Percentiles rank a stretch among this genome's conserved stretches.
These are phyloP conservation scores for Notholithocarpus densiflorus DNA, from an alignment of 306 rosid species.

Conservation along the genomic window DNA sequence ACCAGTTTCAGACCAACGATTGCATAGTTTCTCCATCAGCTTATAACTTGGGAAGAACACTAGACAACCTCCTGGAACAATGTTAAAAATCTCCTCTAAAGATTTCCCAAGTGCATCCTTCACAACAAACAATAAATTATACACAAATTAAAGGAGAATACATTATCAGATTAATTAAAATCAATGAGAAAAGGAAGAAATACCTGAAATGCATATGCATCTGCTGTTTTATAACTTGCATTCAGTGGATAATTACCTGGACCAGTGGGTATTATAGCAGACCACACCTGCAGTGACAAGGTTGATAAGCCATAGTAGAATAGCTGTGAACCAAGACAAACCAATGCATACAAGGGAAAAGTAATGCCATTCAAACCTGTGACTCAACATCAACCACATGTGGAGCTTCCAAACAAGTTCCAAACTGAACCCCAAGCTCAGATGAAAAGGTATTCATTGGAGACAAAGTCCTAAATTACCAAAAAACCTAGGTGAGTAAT, in stretches of 20 bases:
- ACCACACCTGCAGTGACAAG: slow-evolving; percentile 69
- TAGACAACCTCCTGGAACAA: slow-evolving; percentile 89
- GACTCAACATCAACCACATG: slow-evolving; percentile 84
- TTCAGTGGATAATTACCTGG: slow-evolving; percentile 80
- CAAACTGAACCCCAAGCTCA: slow-evolving; percentile 90
- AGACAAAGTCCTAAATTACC: slow-evolving; percentile 74
- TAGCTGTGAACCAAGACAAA: slow-evolving; percentile 27
- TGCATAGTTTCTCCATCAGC: slow-evolving; percentile 79
- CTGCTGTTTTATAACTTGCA: slow-evolving; percentile 95
- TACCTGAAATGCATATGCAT: slow-evolving; percentile 85
- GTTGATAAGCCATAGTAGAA: slow-evolving; percentile 26
- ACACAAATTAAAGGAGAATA: slow-evolving; percentile 6
- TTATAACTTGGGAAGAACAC: slow-evolving; percentile 96
- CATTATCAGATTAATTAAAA: neutral
- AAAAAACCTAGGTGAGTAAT: slow-evolving; percentile 10
- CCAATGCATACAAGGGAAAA: slow-evolving; percentile 17
- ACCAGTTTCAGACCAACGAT: slow-evolving; percentile 90
- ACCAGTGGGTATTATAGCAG: slow-evolving; percentile 77
- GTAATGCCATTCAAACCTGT: slow-evolving; percentile 48
- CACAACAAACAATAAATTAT: slow-evolving; percentile 28
- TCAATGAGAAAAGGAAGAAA: slow-evolving; percentile 5
- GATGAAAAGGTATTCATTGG: slow-evolving; percentile 90
- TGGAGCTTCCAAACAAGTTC: slow-evolving; percentile 87
- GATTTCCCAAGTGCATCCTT: slow-evolving; percentile 93
- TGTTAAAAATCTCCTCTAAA: slow-evolving; percentile 77